Percentiles rank a stretch among this genome's conserved stretches.
phyloP scores from a whole-genome alignment of 129 eudicot genomes.

The Artemisia annua region DNA sequence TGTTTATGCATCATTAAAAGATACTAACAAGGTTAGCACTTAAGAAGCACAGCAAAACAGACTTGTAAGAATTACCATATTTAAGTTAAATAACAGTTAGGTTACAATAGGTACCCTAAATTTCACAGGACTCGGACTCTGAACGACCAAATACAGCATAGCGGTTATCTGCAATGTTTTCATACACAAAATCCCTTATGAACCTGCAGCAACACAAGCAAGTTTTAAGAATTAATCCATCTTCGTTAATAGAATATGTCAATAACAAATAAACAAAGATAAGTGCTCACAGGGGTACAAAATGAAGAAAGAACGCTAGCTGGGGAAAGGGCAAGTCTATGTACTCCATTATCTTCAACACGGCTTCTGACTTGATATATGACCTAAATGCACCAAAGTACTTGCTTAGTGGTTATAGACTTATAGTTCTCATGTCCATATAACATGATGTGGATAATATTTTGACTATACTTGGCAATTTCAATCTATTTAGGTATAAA shows the following conservation, averaged over 20 bases:
- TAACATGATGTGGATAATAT: not conserved
- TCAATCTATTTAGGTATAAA: no score
- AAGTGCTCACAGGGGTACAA: constrained; percentile 75
- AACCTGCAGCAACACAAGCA: constrained; percentile 50
- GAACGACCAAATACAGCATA: constrained; percentile 87
- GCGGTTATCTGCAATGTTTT: constrained; percentile 85
- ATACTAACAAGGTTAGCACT: no score
- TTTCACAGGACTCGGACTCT: constrained; percentile 83
- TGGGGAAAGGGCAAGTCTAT: constrained; percentile 96
- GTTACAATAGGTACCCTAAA: constrained; percentile 36
- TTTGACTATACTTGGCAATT: no score
- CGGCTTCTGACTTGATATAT: constrained; percentile 94
- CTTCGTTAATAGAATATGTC: not conserved
- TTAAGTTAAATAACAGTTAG: not conserved
- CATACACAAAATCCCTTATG: constrained; percentile 78
- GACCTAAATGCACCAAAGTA: constrained; percentile 45
- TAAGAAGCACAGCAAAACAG: no score
- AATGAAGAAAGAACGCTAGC: constrained; percentile 82
- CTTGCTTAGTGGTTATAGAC: not conserved
- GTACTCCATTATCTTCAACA: constrained; percentile 95
- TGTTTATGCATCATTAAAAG: no score
- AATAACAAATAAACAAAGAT: not conserved
- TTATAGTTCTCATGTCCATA: not conserved
- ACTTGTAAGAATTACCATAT: no score
- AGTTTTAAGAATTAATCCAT: not conserved